Base-by-base conservation (phyloP, 2,329 filamentous ascomycete genomes). In the Pseudocercospora eumusae region DNA sequence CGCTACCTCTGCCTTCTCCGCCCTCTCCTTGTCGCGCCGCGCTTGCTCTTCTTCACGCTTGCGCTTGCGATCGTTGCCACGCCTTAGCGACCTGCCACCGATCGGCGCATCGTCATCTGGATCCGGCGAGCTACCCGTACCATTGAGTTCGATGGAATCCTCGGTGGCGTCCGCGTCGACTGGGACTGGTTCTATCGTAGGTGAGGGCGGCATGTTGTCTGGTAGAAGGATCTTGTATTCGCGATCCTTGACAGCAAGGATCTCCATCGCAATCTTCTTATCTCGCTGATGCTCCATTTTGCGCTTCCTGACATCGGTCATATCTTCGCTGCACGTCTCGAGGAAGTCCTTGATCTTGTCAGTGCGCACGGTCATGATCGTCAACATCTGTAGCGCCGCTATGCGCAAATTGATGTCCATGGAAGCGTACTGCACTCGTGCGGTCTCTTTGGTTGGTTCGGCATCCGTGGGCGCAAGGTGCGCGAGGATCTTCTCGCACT, bases 291-390 rank as follows among this genome's bases (percentile, higher is more conserved):
- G 89, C 67, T 96, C 91, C 64, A 97, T 96, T 79, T 96, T 97
- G 74, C 96, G 90, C 76, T 99, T 99, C 55, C 95, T 88, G 72
- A 96, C 92, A 59, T 88, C 86, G 1, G 95, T 99, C 93, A 98
- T 97, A 58, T 92, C 90, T 72, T 93, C 91, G 66, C 90, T 92
- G 77, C 93, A 96, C 65, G 93, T 89, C 68, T 96, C 92, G 82
- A 99, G 89, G 74, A 96, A 96, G 15, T 86, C 88, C 57, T 93
- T 88, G 68, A 98, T 85, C 1, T 90, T 88, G 74, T 92, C 93
- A 0, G 95, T 97, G 71, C 92, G 89, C 60, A 93, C 83, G 1
- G 91, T 93, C 64, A 98, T 81, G 81, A 93, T 88, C 74, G 91
- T 92, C 60, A 97, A 85, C 36, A 96, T 89, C 73, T 97, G 90